These are phyloP conservation scores for Penicillium pancosmium DNA, from an alignment of 495 filamentous ascomycete species.

Conservation along the genomic window DNA sequence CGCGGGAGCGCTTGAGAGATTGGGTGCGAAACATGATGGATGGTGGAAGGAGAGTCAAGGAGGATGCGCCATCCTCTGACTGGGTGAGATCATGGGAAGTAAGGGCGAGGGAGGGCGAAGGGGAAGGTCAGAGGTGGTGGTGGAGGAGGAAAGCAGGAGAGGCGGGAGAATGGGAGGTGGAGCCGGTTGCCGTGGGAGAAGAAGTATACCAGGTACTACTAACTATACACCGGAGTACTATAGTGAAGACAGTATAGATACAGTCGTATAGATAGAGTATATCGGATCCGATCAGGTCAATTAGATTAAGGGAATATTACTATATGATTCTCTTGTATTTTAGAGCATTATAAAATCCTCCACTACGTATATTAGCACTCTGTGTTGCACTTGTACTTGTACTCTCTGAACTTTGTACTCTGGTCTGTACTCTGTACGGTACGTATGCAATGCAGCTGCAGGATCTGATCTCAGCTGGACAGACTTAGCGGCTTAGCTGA, in stretches of 20 bases:
- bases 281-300: too few species aligned
- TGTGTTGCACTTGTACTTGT: too few species aligned
- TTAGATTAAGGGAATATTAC: too few species aligned
- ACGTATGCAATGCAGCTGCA: too few species aligned
- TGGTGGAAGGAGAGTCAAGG: background rate
- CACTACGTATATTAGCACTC: too few species aligned
- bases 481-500: background rate
- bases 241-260: too few species aligned
- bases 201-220: too few species aligned
- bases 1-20: slow-evolving; percentile 16
- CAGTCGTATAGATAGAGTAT: background rate
- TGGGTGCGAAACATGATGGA: slow-evolving; percentile 3
- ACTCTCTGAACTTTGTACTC: too few species aligned
- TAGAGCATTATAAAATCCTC: too few species aligned
- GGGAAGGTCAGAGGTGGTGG: background rate
- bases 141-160: background rate
- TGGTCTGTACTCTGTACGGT: too few species aligned
- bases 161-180: background rate
- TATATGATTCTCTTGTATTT: too few species aligned
- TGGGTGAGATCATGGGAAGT: background rate
- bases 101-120: background rate
- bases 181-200: background rate
- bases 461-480: slow-evolving; percentile 2
- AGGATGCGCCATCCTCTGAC: background rate
- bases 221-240: background rate